Percentiles rank a stretch among this genome's conserved stretches.
phyloP scores from a whole-genome alignment of 2,329 filamentous ascomycete genomes.

The Botrytis fabae region DNA sequence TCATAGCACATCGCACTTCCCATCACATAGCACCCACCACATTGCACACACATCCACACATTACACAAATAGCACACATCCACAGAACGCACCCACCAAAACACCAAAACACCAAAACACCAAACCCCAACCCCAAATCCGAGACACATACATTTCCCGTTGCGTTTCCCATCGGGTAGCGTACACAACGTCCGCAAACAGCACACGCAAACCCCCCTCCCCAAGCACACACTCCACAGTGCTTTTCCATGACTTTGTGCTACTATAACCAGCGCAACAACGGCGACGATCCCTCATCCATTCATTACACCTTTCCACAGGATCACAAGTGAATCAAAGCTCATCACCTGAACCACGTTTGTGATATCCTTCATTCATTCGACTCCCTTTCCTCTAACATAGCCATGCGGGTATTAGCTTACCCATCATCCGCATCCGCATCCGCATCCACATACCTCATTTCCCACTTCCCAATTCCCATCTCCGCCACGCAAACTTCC shows the following conservation, averaged over 20 bases:
- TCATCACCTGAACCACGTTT: constrained; percentile 1
- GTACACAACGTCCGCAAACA: not conserved
- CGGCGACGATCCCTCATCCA: not conserved
- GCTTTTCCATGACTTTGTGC: not conserved
- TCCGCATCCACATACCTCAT: not conserved
- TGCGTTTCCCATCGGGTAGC: not conserved
- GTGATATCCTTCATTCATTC: not conserved
- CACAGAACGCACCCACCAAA: no score
- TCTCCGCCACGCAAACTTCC: not conserved
- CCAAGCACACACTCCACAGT: not conserved
- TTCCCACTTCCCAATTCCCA: no score
- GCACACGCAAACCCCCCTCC: not conserved
- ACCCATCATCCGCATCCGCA: not conserved
- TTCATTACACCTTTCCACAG: not conserved
- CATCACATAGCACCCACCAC: no score
- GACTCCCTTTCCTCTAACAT: not conserved
- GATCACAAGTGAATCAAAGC: not conserved
- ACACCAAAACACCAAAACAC: not conserved
- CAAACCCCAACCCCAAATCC: not conserved
- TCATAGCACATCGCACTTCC: not conserved
- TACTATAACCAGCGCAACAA: not conserved
- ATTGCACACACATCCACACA: no score
- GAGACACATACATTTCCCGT: not conserved
- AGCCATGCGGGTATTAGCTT: not conserved
- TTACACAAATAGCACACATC: not conserved